Conservation (phyloP, 2,329 filamentous ascomycete species). For the Fusarium mundagurra region DNA sequence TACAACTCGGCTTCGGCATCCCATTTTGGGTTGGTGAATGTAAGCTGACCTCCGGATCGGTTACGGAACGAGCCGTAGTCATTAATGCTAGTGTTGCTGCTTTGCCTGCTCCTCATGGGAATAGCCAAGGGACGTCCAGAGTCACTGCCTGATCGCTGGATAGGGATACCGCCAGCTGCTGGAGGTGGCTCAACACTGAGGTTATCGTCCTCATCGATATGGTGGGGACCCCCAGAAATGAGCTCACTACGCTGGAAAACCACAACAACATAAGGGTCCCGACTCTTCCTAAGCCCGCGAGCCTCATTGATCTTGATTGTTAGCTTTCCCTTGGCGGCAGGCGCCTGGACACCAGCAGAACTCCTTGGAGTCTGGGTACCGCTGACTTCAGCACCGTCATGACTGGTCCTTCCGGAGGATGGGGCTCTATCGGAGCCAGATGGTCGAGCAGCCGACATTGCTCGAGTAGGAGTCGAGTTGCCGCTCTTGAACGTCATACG, state of each 20-base stretch:
- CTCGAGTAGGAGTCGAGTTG: slow-evolving; percentile 87
- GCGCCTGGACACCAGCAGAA: slow-evolving; percentile 68
- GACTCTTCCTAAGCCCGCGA: slow-evolving; percentile 80
- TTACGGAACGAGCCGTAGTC: slow-evolving; percentile 71
- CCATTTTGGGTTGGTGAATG: slow-evolving; percentile 89
- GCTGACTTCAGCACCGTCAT: slow-evolving; percentile 57
- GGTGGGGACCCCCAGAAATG: slow-evolving; percentile 85
- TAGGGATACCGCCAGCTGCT: slow-evolving; percentile 62
- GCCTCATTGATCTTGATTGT: slow-evolving; percentile 90
- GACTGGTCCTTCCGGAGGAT: slow-evolving; percentile 49
- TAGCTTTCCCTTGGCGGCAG: slow-evolving; percentile 84
- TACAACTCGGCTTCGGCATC: slow-evolving; percentile 96
- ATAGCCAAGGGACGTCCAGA: slow-evolving; percentile 89
- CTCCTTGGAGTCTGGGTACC: slow-evolving; percentile 62
- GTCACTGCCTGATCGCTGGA: slow-evolving; percentile 80
- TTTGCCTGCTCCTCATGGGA: slow-evolving; percentile 95
- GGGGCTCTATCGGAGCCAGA: slow-evolving; percentile 58
- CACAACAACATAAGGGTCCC: slow-evolving; percentile 93
- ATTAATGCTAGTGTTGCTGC: slow-evolving; percentile 87
- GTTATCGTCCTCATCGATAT: slow-evolving; percentile 69
- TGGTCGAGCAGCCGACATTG: slow-evolving; percentile 74
- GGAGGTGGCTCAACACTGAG: slow-evolving; percentile 57
- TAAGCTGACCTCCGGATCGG: slow-evolving; percentile 61
- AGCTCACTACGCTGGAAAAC: slow-evolving; percentile 97
- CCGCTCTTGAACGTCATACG: slow-evolving; percentile 86